These are phyloP conservation scores for Blakeslea trispora DNA, from an alignment of 371 early-diverging fungal species.

Conservation along the genomic window DNA sequence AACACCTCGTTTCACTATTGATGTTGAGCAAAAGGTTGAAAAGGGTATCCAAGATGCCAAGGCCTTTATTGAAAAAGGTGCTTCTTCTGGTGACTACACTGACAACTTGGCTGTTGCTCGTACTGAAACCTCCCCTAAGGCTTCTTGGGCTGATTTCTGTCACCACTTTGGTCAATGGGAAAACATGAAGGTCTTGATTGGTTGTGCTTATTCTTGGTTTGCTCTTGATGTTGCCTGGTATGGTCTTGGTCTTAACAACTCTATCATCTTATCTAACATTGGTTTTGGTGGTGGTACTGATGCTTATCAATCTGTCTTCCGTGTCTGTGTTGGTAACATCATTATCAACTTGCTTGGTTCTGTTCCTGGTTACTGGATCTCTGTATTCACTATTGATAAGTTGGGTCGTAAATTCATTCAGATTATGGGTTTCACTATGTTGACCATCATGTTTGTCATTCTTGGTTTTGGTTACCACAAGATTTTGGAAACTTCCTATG, in stretches of 20 bases:
- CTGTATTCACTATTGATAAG: conserved; percentile 79
- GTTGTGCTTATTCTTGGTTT: conserved; percentile 69
- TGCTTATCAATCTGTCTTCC: conserved; percentile 55
- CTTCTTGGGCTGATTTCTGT: conserved; percentile 61
- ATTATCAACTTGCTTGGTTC: conserved; percentile 82
- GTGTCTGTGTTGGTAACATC: conserved; percentile 68
- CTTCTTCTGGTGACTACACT: conserved; percentile 36
- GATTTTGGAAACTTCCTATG: conserved; percentile 51
- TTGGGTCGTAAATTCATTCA: conserved; percentile 87
- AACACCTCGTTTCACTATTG: conserved; percentile 81
- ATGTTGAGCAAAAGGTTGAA: conserved; percentile 68
- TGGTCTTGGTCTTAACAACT: conserved; percentile 82
- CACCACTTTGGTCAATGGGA: conserved; percentile 59
- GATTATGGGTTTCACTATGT: conserved; percentile 64
- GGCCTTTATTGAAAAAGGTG: conserved; percentile 43
- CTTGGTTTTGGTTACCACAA: conserved; percentile 52
- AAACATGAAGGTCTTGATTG: conserved; percentile 60
- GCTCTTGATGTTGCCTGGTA: conserved; percentile 88
- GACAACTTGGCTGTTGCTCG: conserved; percentile 33
- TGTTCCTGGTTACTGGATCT: conserved; percentile 86
- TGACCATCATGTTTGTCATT: conserved; percentile 49
- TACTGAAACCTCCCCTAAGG: conserved; percentile 30
- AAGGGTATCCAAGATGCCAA: conserved; percentile 58
- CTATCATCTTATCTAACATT: conserved; percentile 66
- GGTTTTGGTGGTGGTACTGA: conserved; percentile 62